Evolutionary conservation across 2,329 filamentous ascomycete species (phyloP).

Genomic region (Chaetomiaceae sp.): DNA sequence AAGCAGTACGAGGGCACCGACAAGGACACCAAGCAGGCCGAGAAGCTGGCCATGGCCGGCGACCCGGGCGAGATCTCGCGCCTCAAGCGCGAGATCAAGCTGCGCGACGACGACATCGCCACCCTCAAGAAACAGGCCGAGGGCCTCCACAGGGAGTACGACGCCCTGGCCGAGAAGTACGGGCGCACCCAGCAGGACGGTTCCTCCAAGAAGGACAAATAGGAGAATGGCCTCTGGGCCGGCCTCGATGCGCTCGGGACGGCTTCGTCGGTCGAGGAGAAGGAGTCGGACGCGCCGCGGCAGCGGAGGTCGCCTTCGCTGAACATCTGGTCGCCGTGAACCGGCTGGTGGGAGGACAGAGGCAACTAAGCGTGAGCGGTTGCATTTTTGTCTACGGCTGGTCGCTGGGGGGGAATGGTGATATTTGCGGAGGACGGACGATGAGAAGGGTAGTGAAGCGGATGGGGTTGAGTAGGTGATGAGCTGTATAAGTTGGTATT

Average conservation of each 20-base stretch:
- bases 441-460: background rate
- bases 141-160: constrained; percentile 79
- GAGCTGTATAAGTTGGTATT: background rate
- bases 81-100: constrained; percentile 66
- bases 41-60: constrained; percentile 68
- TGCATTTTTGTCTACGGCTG: too few species aligned
- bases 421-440: too few species aligned
- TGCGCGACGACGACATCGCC: constrained; percentile 79
- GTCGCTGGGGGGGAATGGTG: too few species aligned
- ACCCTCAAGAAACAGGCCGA: constrained; percentile 89
- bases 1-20: constrained; percentile 70
- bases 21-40: constrained; percentile 59
- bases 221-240: constrained; percentile 25
- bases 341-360: too few species aligned
- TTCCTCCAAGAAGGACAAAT: constrained; percentile 56
- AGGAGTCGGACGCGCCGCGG: constrained; percentile 1
- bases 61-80: constrained; percentile 69
- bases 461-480: background rate
- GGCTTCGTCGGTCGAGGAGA: background rate
- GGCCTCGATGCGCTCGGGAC: constrained; percentile 4
- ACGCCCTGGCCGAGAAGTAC: constrained; percentile 79
- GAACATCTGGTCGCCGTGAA: constrained; percentile 5
- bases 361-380: too few species aligned
- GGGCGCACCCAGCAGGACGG: constrained; percentile 52
- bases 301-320: background rate